Evolutionary conservation across 2,329 filamentous ascomycete species (phyloP), one percentile per base, ranked within the genome.

Genomic region (Botrytis medusae): DNA sequence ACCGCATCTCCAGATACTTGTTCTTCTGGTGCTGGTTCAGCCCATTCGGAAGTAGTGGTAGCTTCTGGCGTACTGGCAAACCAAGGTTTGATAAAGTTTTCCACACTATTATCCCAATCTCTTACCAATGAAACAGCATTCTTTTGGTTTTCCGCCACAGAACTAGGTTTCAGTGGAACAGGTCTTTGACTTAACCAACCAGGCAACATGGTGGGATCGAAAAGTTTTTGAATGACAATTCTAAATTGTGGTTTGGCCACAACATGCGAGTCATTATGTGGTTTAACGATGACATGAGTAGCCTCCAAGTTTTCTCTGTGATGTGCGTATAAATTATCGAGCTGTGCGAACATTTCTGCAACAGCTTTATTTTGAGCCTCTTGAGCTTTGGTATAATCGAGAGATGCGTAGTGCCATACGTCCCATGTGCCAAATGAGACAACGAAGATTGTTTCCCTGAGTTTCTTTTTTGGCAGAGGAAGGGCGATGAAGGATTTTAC

Each of bases 141-240:
- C 73, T 86, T 86, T 77, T 87, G 81, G 75, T 89, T 85, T 75
- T 88, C 87, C 2, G 85, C 83, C 54, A 83, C 82, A 22, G 81
- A 84, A 76, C 87, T 86, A 18, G 86, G 86, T 22, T 73, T 76
- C 1, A 85, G 82, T 1, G 86, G 83, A 2, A 78, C 71, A 0
- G 83, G 83, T 3, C 87, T 84, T 16, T 81, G 81, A 6, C 79
- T 79, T 10, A 83, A 79, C 85, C 88, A 90, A 1, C 86, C 87
- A 0, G 88, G 88, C 0, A 86, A 81, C 1, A 90, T 78, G 0
- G 87, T 86, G 4, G 87, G 83, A 76, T 90, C 88, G 69, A 88
- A 83, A 3, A 88, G 78, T 57, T 83, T 81, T 0, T 88, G 87
- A 20, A 89, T 81, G 16, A 90, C 76, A 32, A 90, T 79, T 1